These are phyloP conservation scores for Epichloe sp. DNA, from an alignment of 2,329 filamentous ascomycete genomes.

Conservation along the genomic window DNA sequence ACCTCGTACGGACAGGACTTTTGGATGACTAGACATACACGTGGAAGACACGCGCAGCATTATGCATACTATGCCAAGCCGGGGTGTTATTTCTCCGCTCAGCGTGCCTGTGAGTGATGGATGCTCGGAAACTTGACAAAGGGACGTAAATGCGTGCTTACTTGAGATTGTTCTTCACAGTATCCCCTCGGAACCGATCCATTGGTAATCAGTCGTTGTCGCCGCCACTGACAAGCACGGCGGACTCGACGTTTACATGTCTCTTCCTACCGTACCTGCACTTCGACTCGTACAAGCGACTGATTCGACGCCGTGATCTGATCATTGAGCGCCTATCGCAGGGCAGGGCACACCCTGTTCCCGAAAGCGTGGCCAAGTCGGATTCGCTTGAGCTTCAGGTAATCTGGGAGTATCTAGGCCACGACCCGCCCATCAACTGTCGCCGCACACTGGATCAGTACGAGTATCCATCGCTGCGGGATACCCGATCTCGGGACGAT, in stretches of 20 bases:
- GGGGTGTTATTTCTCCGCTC: conserved; percentile 32
- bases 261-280: conserved; percentile 48
- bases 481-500: conserved; percentile 47
- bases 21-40: conserved; percentile 34
- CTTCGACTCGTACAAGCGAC: conserved; percentile 48
- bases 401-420: conserved; percentile 49
- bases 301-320: conserved; percentile 42
- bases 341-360: conserved; percentile 42
- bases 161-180: conserved; percentile 11
- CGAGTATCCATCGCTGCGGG: conserved; percentile 46
- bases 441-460: conserved; percentile 51
- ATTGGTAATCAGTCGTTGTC: conserved; percentile 17
- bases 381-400: conserved; percentile 45
- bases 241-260: conserved; percentile 28
- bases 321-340: conserved; percentile 38
- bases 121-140: background rate
- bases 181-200: conserved; percentile 23
- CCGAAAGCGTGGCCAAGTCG: conserved; percentile 36
- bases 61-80: conserved; percentile 37
- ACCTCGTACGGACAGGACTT: conserved; percentile 32
- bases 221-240: conserved; percentile 9
- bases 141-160: no score
- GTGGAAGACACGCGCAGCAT: conserved; percentile 34
- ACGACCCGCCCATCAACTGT: conserved; percentile 47
- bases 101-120: conserved; percentile 17